phyloP scores from a whole-genome alignment of 2,329 filamentous ascomycete genomes.

The Fusarium austroafricanum region DNA sequence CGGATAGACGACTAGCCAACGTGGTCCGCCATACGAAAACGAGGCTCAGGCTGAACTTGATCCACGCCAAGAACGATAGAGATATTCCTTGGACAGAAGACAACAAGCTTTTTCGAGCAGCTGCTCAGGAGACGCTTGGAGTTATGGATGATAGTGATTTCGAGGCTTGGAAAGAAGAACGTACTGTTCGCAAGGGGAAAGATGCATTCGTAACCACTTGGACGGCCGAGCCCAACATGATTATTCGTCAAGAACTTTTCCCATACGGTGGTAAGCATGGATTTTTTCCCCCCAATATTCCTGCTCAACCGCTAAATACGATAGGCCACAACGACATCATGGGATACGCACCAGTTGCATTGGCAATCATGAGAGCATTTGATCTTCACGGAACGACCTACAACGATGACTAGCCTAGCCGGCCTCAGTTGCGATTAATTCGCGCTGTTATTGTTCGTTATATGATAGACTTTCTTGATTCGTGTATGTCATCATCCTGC shows the following conservation, averaged over 20 bases:
- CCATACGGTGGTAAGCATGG: slow-evolving; percentile 64
- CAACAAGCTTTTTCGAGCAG: slow-evolving; percentile 70
- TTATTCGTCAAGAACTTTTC: slow-evolving; percentile 66
- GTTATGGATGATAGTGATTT: slow-evolving; percentile 54
- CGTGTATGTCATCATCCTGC: background rate
- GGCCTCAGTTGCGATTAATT: background rate
- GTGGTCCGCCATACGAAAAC: slow-evolving; percentile 63
- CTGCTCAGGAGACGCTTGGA: slow-evolving; percentile 63
- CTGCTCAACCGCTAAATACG: background rate
- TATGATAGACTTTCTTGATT: background rate
- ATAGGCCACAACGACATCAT: slow-evolving; percentile 78
- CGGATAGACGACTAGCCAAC: slow-evolving; percentile 71
- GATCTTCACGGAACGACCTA: slow-evolving; percentile 54
- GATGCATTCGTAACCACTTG: slow-evolving; percentile 62
- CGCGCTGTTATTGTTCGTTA: background rate
- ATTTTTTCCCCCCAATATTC: no score
- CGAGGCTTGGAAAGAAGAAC: slow-evolving; percentile 58
- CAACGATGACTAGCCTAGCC: slow-evolving; percentile 14
- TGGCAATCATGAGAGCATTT: slow-evolving; percentile 76
- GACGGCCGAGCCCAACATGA: slow-evolving; percentile 57
- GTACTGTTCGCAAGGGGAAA: slow-evolving; percentile 57
- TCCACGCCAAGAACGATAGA: slow-evolving; percentile 84
- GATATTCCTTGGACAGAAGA: slow-evolving; percentile 84
- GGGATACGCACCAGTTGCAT: slow-evolving; percentile 70
- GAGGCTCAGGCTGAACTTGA: slow-evolving; percentile 73